Percentiles rank a stretch among this genome's conserved stretches.
These are phyloP conservation scores for Candida neerlandica DNA, from an alignment of 1,139 yeast genomes.

Conservation along the genomic window DNA sequence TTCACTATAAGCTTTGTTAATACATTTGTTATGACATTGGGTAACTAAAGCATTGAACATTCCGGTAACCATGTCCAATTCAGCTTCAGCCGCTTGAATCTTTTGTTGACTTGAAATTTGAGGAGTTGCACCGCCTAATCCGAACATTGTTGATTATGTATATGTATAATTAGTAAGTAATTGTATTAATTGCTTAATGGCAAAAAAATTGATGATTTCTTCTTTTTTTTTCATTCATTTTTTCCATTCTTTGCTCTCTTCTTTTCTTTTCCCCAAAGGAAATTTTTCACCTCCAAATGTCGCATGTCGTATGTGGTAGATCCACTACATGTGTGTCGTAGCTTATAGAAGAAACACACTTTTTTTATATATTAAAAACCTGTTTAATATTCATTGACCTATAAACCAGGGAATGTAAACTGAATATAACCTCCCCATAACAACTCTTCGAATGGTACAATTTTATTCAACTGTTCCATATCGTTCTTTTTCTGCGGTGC, in stretches of 20 bases:
- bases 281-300: slow-evolving; percentile 5
- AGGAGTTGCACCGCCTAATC: slow-evolving; percentile 82
- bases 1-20: slow-evolving; percentile 63
- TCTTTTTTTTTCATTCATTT: slow-evolving; percentile 7
- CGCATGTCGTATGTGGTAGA: not conserved
- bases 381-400: slow-evolving; percentile 1
- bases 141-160: slow-evolving; percentile 49
- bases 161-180: not conserved
- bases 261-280: not conserved
- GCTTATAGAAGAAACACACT: too few relatives aligned
- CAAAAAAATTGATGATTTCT: slow-evolving; percentile 7
- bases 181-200: slow-evolving; percentile 23
- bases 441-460: slow-evolving; percentile 24
- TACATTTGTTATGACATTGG: slow-evolving; percentile 90
- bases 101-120: slow-evolving; percentile 75
- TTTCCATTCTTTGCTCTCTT: not conserved
- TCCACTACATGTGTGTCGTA: not conserved
- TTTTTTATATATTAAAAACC: too few relatives aligned
- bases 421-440: slow-evolving; percentile 43
- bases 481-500: slow-evolving; percentile 36
- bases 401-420: slow-evolving; percentile 40
- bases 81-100: slow-evolving; percentile 80
- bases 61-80: slow-evolving; percentile 93
- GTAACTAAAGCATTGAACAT: slow-evolving; percentile 88
- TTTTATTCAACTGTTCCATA: slow-evolving; percentile 21